Base-by-base conservation (phyloP, 805 yeast species). In the Zygoascus bituminiphila region DNA sequence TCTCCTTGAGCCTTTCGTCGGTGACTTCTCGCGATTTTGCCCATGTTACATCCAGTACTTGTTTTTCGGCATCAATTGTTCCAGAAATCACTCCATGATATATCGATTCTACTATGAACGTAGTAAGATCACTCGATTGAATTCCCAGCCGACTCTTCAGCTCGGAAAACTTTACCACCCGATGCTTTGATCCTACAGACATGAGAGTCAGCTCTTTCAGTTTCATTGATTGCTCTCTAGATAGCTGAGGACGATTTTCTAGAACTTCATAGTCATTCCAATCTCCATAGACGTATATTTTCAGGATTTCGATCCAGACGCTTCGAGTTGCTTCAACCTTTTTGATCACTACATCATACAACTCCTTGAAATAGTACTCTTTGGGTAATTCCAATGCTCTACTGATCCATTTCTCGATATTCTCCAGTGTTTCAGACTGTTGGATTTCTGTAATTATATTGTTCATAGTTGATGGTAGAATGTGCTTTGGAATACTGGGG, bases 1-100 rank as follows among this genome's bases (percentile, higher is more conserved):
- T 50, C 26, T 47, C 50, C 5, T 39, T 46, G 22, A 56, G 47
- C 21, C 54, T 46, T 6, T 33, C 48, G 10, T 44, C 42, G n/a
- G 51, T 51, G 14, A 54, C 55, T n/a, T 53, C 58, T 5, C 58
- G 52, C 15, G 51, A 52, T 15, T 51, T 33, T 19, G 52, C 49
- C 6, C 50, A 46, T 23, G 53, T 44, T 14, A 61, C 51, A 25
- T 54, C 53, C 5, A 61, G 33, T 19, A 25, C 45, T 33, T 42
- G 46, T 20, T 42, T 25, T 48, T 49, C 51, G n/a, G 60, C 55
- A 48, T 62, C 62, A 24, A 60, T 38, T 31, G 42, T 26, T 20
- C 64, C 65, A 17, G 19, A 26, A 10, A 61, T 33, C 17, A 50
- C 51, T 1, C 63, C 62, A 14, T 38, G 45, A 45, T 55, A 56